Base-by-base conservation (phyloP, 2,329 filamentous ascomycete species). In the Phialophora tarda region DNA sequence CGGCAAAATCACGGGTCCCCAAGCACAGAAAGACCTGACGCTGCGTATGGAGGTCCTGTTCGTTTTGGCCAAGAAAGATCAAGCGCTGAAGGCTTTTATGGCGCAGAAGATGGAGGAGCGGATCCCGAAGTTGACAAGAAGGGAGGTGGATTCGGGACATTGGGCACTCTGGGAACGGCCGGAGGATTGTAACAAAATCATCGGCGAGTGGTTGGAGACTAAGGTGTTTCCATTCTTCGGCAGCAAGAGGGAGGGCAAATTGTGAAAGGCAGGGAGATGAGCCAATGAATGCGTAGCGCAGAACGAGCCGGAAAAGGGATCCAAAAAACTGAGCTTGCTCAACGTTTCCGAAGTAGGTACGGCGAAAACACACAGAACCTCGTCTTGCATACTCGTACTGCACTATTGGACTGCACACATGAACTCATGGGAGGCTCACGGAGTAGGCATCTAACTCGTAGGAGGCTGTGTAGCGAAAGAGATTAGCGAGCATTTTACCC, bases 151-250 rank as follows among this genome's bases (percentile, higher is more conserved):
- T 41, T 84, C 89, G 0, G 82, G 84, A 21, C 95, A 98, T 78
- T 98, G 94, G 94, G 91, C 89, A 54, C 79, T 96, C 75, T 89
- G 87, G 82, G 87, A 97, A 81, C 86, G 85, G 69, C 84, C 89
- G 0, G 85, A 83, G 24, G 86, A 89, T 72, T 86, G 92, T 2
- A 97, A 97, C 77, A 77, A 75, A 58, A 80, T 88, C 67, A 82
- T 97, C 71, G 82, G 81, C 63, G 82, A 84, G 64, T 97, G 93
- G 86, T 71, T 96, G 67, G 83, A 85, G 65, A 79, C 78, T 17
- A 82, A 89, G 51, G 83, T 82, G 2, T 81, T 82, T 71, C 78
- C 76, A 53, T 79, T 73, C 67, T 78, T 76, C 28, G 78, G 73
- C 64, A 44, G 5, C 14, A 44, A 21, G 17, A 80, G 78, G 71